phyloP scores from a whole-genome alignment of 192 early-diverging fungal genomes.

The Rhizophagus sp. region DNA sequence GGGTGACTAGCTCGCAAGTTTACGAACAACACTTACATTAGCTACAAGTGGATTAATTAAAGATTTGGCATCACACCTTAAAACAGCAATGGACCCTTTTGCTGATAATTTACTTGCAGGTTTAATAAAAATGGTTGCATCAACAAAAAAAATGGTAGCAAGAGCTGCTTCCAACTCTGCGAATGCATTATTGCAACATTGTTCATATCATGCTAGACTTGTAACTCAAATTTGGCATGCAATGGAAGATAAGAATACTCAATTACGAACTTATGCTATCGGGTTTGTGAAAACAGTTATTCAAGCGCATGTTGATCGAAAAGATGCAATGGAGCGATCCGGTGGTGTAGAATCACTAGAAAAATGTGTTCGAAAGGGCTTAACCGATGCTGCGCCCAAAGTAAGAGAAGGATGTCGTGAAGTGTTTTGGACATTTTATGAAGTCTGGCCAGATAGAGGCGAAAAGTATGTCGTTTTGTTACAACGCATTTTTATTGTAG shows the following conservation, averaged over 20 bases:
- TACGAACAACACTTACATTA: slow-evolving; percentile 45
- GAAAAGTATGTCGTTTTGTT: slow-evolving; percentile 38
- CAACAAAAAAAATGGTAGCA: slow-evolving; percentile 42
- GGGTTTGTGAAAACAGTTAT: slow-evolving; percentile 33
- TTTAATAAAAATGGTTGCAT: slow-evolving; percentile 32
- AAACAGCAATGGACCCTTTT: slow-evolving; percentile 34
- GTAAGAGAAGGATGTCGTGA: slow-evolving; percentile 43
- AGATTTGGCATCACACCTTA: slow-evolving; percentile 38
- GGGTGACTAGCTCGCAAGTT: slow-evolving; percentile 36
- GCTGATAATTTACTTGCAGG: slow-evolving; percentile 39
- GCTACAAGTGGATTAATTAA: slow-evolving; percentile 31
- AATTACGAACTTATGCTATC: slow-evolving; percentile 35
- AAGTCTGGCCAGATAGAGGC: slow-evolving; percentile 42
- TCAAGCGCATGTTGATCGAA: slow-evolving; percentile 34
- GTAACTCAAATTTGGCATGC: slow-evolving; percentile 34
- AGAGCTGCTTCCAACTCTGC: slow-evolving; percentile 28
- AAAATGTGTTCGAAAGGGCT: slow-evolving; percentile 43
- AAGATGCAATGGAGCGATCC: slow-evolving; percentile 34
- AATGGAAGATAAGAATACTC: slow-evolving; percentile 45
- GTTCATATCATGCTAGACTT: slow-evolving; percentile 38
- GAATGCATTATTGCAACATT: slow-evolving; percentile 31
- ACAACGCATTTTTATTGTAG: neutral
- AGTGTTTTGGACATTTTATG: slow-evolving; percentile 41
- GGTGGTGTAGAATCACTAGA: slow-evolving; percentile 38
- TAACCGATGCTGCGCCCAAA: slow-evolving; percentile 40